Conservation (phyloP, 2,329 filamentous ascomycete genomes). For the Aureobasidium vineae region DNA sequence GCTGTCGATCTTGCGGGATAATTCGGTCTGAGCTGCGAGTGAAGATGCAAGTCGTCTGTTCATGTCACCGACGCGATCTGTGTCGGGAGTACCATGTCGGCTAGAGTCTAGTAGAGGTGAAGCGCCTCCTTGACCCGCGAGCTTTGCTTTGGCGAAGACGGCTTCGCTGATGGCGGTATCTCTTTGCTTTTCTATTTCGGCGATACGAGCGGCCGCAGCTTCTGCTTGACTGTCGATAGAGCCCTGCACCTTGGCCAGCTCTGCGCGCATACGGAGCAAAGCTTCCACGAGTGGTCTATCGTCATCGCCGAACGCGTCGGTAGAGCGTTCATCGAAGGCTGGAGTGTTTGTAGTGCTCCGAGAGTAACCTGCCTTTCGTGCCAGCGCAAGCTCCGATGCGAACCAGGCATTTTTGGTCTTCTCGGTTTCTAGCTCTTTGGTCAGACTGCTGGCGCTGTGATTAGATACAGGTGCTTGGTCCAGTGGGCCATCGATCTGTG, state of each 20-base stretch:
- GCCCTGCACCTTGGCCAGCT: slow-evolving; percentile 83
- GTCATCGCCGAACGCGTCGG: slow-evolving; percentile 84
- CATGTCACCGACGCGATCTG: slow-evolving; percentile 71
- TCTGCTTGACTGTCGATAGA: slow-evolving; percentile 87
- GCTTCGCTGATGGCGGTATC: slow-evolving; percentile 94
- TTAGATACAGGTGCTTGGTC: slow-evolving; percentile 61
- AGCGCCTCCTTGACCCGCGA: slow-evolving; percentile 72
- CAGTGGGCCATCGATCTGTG: slow-evolving; percentile 46
- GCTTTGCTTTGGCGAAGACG: slow-evolving; percentile 88
- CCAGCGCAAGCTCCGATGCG: slow-evolving; percentile 88
- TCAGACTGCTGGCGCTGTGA: slow-evolving; percentile 68
- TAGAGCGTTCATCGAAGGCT: slow-evolving; percentile 69
- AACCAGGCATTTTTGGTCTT: slow-evolving; percentile 95
- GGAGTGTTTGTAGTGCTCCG: slow-evolving; percentile 61
- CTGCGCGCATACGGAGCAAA: slow-evolving; percentile 83
- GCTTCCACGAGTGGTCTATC: slow-evolving; percentile 91
- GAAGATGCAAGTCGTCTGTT: slow-evolving; percentile 79
- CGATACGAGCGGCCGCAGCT: slow-evolving; percentile 81
- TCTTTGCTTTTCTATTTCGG: slow-evolving; percentile 90
- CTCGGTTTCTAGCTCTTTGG: slow-evolving; percentile 81
- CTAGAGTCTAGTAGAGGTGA: slow-evolving; percentile 42
- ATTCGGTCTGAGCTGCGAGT: slow-evolving; percentile 72
- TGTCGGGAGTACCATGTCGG: slow-evolving; percentile 59
- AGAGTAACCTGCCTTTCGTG: slow-evolving; percentile 85
- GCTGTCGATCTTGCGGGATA: slow-evolving; percentile 73